A percentile compares a stretch with the other conserved stretches of the same genome.
Evolutionary conservation across 495 filamentous ascomycete genomes (phyloP).

Genomic region (Ramalina intermedia): DNA sequence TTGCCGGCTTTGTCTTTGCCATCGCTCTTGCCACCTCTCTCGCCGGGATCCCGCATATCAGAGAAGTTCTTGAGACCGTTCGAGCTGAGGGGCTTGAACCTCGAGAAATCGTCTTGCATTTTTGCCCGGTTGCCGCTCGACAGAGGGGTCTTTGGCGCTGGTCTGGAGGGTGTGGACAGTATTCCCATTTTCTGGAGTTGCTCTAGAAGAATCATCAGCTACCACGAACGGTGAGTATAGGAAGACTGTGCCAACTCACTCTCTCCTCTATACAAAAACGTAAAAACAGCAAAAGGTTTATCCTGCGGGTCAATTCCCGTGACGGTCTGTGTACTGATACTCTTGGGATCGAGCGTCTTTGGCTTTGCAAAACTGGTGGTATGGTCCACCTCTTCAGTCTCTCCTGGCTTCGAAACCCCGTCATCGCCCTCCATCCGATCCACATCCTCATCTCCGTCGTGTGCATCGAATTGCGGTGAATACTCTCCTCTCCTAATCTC

Average conservation of each 20-base stretch:
- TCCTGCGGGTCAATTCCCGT: slow-evolving; percentile 95
- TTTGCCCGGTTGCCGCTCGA: slow-evolving; percentile 54
- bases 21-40: slow-evolving; percentile 35
- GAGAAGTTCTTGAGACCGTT: slow-evolving; percentile 79
- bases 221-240: slow-evolving; percentile 2
- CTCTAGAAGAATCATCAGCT: slow-evolving; percentile 32
- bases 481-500: slow-evolving; percentile 97
- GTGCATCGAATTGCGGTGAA: slow-evolving; percentile 92
- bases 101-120: slow-evolving; percentile 65
- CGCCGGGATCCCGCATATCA: slow-evolving; percentile 62
- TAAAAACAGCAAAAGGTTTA: slow-evolving; percentile 91
- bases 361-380: slow-evolving; percentile 98
- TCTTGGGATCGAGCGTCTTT: slow-evolving; percentile 90
- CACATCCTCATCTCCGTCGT: slow-evolving; percentile 70
- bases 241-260: slow-evolving; percentile 41
- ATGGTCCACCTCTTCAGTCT: slow-evolving; percentile 59
- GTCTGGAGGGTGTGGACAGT: slow-evolving; percentile 44
- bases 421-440: slow-evolving; percentile 34
- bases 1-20: slow-evolving; percentile 33
- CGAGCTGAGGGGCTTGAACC: slow-evolving; percentile 68
- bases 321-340: slow-evolving; percentile 94
- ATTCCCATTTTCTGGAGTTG: slow-evolving; percentile 95
- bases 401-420: slow-evolving; percentile 23
- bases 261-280: slow-evolving; percentile 94
- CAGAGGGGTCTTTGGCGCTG: slow-evolving; percentile 37